Base-by-base conservation (phyloP, 768 basidiomycete genomes). In the Asterophora parasitica region DNA sequence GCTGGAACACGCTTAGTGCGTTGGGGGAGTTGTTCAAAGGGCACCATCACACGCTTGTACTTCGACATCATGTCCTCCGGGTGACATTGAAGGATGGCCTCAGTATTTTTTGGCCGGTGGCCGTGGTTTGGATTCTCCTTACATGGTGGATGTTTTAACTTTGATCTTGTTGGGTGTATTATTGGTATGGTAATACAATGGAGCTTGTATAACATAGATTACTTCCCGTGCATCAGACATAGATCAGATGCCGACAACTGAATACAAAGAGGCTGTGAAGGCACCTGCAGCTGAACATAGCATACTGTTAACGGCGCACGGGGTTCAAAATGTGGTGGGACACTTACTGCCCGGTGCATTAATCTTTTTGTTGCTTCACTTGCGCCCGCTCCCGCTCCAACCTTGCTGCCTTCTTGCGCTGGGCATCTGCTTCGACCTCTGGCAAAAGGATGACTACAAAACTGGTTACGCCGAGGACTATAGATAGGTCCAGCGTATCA, bases 11-110 rank as follows among this genome's bases (percentile, higher is more conserved):
- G 12, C 19, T 68, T 59, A 48, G 42, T 33, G 55, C 54, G 32
- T 15, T 61, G 23, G 31, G 42, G 7, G 47, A 54, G 12, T 37
- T 55, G 19, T 36, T 57, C 30, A 50, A 48, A 20, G 44, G 48
- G 20, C 50, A 50, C 4, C 46, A 49, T 42, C 50, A 46, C 44
- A 50, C 49, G 35, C 42, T 52, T 27, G 43, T 47, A 32, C 44
- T 45, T 47, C 50, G 64, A 33, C 59, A 65, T 47, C 67, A 70
- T 4, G 54, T 72, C 16, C 38, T 67, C 7, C 58, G 58, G 58
- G 67, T 63, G 41, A 65, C 73, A 16, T 44, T 63, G 33, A 57
- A 66, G 20, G 79, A 81, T 55, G 63, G 58, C 12, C 37, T 75
- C 20, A 61, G 58, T 35, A 58, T 74, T 20, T 61, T 68, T 38